phyloP scores from a whole-genome alignment of 208 protist genomes.

The Trypanosoma platydactyli region DNA sequence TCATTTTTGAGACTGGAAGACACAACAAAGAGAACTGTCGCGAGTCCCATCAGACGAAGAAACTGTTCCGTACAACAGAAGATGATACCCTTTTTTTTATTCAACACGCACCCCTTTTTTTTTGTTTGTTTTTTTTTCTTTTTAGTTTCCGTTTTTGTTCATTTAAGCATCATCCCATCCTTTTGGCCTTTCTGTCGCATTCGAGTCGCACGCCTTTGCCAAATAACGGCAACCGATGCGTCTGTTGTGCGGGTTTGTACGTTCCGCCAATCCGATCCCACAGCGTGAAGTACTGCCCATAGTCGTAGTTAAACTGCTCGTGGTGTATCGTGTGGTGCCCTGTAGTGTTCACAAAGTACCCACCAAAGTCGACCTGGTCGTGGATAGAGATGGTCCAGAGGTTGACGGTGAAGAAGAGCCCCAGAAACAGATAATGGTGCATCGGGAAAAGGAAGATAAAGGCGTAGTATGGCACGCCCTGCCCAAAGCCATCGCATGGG shows the following conservation, averaged over 20 bases:
- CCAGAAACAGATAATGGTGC: slow-evolving; percentile 83
- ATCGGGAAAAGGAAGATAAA: slow-evolving; percentile 89
- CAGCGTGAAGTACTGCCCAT: slow-evolving; percentile 94
- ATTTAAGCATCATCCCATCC: slow-evolving; percentile 8
- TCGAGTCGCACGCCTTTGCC: slow-evolving; percentile 6
- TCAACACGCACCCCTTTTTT: background rate
- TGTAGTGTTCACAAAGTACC: slow-evolving; percentile 73
- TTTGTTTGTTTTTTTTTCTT: slow-evolving; percentile 24
- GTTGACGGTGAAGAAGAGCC: slow-evolving; percentile 92
- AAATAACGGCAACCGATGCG: slow-evolving; percentile 45
- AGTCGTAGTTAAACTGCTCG: slow-evolving; percentile 93
- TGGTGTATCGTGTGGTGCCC: slow-evolving; percentile 95
- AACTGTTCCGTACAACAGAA: no score
- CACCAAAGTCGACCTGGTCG: slow-evolving; percentile 89
- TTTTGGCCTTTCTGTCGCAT: background rate
- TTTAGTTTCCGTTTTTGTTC: background rate
- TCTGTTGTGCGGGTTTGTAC: slow-evolving; percentile 78
- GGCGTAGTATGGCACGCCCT: slow-evolving; percentile 94
- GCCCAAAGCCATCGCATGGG: slow-evolving; percentile 90
- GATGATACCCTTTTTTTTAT: no score
- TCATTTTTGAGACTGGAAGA: no score
- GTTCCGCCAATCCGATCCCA: slow-evolving; percentile 92
- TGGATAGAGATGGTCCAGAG: slow-evolving; percentile 96
- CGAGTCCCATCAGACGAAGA: no score
- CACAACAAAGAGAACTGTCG: no score